Evolutionary conservation across 106 monocot genomes (phyloP), one percentile per base, ranked within the genome.

Genomic region (Acorus calamus): DNA sequence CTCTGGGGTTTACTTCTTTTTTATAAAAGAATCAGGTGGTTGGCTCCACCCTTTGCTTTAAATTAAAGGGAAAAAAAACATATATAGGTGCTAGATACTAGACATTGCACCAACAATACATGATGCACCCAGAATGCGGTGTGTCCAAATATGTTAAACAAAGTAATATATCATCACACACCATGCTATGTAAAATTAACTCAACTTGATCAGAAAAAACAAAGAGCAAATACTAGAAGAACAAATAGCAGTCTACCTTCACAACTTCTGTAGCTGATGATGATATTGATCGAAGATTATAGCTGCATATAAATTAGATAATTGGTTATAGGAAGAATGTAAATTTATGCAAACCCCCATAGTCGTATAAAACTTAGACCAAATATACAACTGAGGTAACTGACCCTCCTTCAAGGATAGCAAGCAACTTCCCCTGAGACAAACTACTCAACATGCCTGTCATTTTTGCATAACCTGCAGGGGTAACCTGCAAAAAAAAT

Each of bases 351-450:
- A 49, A 43, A 28, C 28, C 28, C 28, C 28, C 28, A 28, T 28
- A 28, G 28, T 28, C 28, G 1, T 28, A 28, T 70, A 70, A 57
- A 68, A 53, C 60, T 6, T 47, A 62, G 12, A 53, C 59, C 51
- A 67, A 6, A 61, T n/a, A 53, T 43, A 59, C 53, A 46, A 44
- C 44, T 28, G 28, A 0, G 28, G 28, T 28, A 1, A 78, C 79
- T 43, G 47, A 94, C 90, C 94, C 94, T 76, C 94, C 94, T 63
- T 96, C 94, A 63, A 96, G 87, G 76, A 96, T 76, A 67, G 83
- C 94, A 59, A 96, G 68, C 53, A 96, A 69, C 63, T 78, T 84
- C 55, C 90, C 87, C 7, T 78, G 46, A 47, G 87, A 87, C 8
- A 84, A 50, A 67, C 52, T n/a, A 76, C 66, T 74, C 68, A 96